phyloP scores from a whole-genome alignment of 164 flowering plant genomes.

The Sextonia rubra region DNA sequence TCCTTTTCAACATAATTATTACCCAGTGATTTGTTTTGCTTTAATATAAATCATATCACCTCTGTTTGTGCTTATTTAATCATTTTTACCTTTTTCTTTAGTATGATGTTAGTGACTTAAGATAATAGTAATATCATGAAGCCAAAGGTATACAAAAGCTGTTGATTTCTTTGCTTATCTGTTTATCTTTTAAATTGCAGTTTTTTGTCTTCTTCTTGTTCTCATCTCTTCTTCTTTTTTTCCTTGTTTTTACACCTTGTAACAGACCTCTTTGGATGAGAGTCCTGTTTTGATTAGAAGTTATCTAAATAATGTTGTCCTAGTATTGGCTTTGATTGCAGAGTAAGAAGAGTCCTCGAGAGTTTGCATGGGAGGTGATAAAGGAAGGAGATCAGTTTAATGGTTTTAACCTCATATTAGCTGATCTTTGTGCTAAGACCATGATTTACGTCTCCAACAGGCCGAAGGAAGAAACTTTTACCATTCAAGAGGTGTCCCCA shows the following conservation, averaged over 20 bases:
- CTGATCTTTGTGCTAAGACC: conserved; percentile 39
- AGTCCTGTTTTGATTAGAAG: too few species aligned
- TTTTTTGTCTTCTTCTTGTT: background rate
- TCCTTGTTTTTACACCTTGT: too few species aligned
- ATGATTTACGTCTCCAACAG: conserved; percentile 62
- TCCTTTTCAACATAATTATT: too few species aligned
- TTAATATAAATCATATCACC: too few species aligned
- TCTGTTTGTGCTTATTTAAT: too few species aligned
- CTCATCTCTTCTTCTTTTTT: background rate
- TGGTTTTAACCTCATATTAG: conserved; percentile 56
- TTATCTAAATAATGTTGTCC: background rate
- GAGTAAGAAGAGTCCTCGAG: conserved; percentile 46
- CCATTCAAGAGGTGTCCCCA: conserved; percentile 42
- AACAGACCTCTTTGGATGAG: too few species aligned
- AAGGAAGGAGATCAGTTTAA: conserved; percentile 43
- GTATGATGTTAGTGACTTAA: too few species aligned
- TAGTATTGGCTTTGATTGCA: conserved; percentile 12
- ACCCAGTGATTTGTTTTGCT: too few species aligned
- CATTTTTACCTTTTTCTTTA: too few species aligned
- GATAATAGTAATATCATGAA: too few species aligned
- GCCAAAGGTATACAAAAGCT: too few species aligned
- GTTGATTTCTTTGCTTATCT: background rate
- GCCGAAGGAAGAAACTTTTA: conserved; percentile 34
- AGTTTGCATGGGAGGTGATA: conserved; percentile 42
- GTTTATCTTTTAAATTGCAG: background rate